phyloP scores from a whole-genome alignment of 306 rosid species.

The Cicer chorassanicum region DNA sequence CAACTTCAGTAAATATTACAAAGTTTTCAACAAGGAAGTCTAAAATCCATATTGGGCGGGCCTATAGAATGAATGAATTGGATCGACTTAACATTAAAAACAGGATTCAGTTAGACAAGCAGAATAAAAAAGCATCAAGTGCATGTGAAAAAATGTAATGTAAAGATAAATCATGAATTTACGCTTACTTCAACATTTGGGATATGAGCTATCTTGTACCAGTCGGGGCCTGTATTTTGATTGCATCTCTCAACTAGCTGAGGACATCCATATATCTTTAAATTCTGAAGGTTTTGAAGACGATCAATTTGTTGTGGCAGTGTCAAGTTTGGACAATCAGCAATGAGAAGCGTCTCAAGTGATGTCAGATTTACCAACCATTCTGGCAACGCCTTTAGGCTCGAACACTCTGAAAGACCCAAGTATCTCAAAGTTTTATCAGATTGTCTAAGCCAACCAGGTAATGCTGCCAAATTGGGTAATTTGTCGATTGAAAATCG shows the following conservation, averaged over 20 bases:
- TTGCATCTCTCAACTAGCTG: constrained; percentile 42
- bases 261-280: constrained; percentile 39
- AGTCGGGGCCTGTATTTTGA: constrained; percentile 29
- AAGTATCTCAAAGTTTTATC: constrained; percentile 14
- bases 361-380: constrained; percentile 42
- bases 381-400: constrained; percentile 38
- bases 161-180: not conserved
- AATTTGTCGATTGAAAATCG: constrained; percentile 32
- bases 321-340: constrained; percentile 40
- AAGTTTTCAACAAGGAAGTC: constrained; percentile 10
- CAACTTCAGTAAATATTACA: not conserved
- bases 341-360: constrained; percentile 42
- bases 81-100: not conserved
- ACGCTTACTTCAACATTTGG: constrained; percentile 44
- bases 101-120: constrained; percentile 1
- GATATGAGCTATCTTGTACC: constrained; percentile 44
- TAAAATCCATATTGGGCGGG: not conserved
- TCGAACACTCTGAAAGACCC: constrained; percentile 38
- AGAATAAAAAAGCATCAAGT: not conserved
- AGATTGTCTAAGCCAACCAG: constrained; percentile 35
- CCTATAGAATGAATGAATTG: not conserved
- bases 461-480: constrained; percentile 36
- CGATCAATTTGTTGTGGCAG: constrained; percentile 27
- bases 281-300: constrained; percentile 39
- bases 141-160: constrained; percentile 5